Evolutionary conservation across 108 stramenopile species (phyloP).

Genomic region (Nannochloropsis gaditana): DNA sequence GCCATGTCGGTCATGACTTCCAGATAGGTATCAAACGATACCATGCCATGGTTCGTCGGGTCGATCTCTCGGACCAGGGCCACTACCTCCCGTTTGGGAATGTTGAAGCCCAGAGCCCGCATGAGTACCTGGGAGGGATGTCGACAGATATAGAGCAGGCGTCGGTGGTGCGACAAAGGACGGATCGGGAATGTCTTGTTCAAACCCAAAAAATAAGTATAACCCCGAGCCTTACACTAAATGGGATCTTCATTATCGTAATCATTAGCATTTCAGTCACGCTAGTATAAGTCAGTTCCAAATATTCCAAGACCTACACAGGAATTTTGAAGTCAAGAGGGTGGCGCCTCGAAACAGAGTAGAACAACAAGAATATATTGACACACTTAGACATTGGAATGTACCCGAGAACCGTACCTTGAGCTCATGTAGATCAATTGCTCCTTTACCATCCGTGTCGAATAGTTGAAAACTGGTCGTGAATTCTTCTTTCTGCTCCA

Average conservation of each 20-base stretch:
- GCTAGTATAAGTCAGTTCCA: too few species aligned
- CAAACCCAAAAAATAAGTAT: too few species aligned
- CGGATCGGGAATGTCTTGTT: neutral
- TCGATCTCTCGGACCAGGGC: slow-evolving; percentile 12
- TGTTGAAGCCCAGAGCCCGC: slow-evolving; percentile 16
- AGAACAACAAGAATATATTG: too few species aligned
- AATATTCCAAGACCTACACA: too few species aligned
- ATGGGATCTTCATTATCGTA: too few species aligned
- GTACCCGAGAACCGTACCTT: neutral
- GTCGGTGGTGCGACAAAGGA: neutral
- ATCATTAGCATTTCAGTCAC: too few species aligned
- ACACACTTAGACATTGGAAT: neutral
- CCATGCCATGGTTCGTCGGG: neutral
- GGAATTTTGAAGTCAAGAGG: too few species aligned
- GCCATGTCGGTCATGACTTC: slow-evolving; percentile 10
- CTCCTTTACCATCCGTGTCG: neutral
- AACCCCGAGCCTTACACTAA: too few species aligned
- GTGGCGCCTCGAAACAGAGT: too few species aligned
- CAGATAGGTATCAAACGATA: neutral
- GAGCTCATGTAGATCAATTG: neutral
- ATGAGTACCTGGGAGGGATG: neutral
- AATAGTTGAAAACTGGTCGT: slow-evolving; percentile 20
- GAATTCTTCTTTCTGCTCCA: slow-evolving; percentile 14
- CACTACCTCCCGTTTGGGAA: neutral
- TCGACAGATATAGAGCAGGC: neutral